These are phyloP conservation scores for Penicillium samsonianum DNA, from an alignment of 495 filamentous ascomycete species.

Conservation along the genomic window DNA sequence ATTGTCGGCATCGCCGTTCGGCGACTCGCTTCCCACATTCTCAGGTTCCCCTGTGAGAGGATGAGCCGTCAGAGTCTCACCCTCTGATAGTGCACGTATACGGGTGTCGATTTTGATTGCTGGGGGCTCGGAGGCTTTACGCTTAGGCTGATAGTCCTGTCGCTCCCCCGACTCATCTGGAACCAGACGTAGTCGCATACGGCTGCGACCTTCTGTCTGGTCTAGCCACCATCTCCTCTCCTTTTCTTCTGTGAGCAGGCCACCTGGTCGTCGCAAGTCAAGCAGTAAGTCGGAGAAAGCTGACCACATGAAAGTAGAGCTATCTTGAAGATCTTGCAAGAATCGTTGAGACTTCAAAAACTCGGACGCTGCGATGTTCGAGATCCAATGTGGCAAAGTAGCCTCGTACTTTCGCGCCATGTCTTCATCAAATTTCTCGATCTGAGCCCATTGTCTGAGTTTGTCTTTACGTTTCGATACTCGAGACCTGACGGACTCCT, in stretches of 20 bases:
- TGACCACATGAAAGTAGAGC: slow-evolving; percentile 69
- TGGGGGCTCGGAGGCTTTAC: slow-evolving; percentile 58
- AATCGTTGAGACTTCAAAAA: slow-evolving; percentile 85
- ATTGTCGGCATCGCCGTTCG: slow-evolving; percentile 48
- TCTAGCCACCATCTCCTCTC: slow-evolving; percentile 85
- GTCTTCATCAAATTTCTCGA: slow-evolving; percentile 67
- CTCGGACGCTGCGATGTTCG: slow-evolving; percentile 90
- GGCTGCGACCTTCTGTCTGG: slow-evolving; percentile 90
- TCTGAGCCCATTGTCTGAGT: slow-evolving; percentile 72
- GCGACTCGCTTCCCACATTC: slow-evolving; percentile 23
- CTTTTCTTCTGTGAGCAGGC: slow-evolving; percentile 67
- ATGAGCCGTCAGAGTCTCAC: slow-evolving; percentile 40
- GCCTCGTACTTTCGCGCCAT: slow-evolving; percentile 76
- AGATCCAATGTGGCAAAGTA: slow-evolving; percentile 84
- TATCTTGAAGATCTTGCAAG: slow-evolving; percentile 90
- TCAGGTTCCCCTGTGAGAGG: slow-evolving; percentile 32
- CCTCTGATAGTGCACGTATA: slow-evolving; percentile 30
- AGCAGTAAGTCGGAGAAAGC: slow-evolving; percentile 71
- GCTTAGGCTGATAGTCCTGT: slow-evolving; percentile 83
- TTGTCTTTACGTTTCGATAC: slow-evolving; percentile 75
- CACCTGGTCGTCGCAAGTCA: slow-evolving; percentile 73
- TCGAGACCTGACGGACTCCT: slow-evolving; percentile 68
- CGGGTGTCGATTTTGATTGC: slow-evolving; percentile 40
- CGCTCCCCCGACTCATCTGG: slow-evolving; percentile 68
- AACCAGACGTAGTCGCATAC: slow-evolving; percentile 85